phyloP scores from a whole-genome alignment of 768 basidiomycete species.

The Lactarius evosmus region DNA sequence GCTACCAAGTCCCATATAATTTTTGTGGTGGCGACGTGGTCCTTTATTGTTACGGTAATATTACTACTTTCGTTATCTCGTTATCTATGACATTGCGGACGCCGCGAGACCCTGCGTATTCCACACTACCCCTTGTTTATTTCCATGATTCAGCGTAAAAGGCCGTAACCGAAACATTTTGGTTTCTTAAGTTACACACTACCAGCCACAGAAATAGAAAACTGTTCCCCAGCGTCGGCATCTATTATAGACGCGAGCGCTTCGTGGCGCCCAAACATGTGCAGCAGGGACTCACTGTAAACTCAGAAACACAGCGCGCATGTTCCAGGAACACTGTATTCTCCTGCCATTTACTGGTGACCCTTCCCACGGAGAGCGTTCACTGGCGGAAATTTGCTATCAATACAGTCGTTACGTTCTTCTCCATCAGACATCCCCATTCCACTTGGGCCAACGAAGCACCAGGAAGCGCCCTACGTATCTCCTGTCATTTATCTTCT shows the following conservation, averaged over 20 bases:
- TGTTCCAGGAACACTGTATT: not conserved
- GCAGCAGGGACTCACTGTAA: not conserved
- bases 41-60: not conserved
- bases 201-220: not conserved
- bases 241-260: not conserved
- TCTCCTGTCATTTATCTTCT: not conserved
- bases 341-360: not conserved
- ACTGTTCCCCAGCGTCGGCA: too few relatives aligned
- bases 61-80: not conserved
- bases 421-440: not conserved
- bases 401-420: not conserved
- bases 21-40: not conserved
- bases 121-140: not conserved
- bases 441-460: not conserved
- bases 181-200: not conserved
- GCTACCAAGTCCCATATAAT: not conserved
- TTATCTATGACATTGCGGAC: not conserved
- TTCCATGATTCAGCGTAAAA: not conserved
- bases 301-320: not conserved
- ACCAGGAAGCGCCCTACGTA: not conserved
- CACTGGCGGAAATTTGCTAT: not conserved
- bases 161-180: not conserved
- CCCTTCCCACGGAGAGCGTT: not conserved
- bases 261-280: not conserved
- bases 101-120: too few relatives aligned